A percentile compares a stretch with the other conserved stretches of the same genome.
Conservation (phyloP, 1,284 basidiomycete genomes). For the Pyrrhoderma noxium region DNA sequence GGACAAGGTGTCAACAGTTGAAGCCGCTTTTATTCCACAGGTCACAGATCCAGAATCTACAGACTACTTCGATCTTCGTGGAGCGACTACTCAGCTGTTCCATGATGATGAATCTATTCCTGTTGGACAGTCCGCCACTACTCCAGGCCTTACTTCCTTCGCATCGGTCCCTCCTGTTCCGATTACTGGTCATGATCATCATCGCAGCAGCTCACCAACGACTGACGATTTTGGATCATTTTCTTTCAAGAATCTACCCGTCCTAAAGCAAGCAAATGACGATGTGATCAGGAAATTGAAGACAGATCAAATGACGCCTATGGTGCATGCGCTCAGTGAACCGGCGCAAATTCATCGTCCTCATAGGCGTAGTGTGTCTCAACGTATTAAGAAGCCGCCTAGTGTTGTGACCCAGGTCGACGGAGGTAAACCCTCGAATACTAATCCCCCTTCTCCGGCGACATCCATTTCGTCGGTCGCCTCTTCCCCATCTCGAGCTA, state of each 20-base stretch:
- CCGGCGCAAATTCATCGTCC: constrained; percentile 41
- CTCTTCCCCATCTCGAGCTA: constrained; percentile 80
- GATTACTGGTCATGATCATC: constrained; percentile 40
- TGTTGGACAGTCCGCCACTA: constrained; percentile 42
- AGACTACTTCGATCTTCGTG: constrained; percentile 97
- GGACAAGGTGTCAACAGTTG: constrained; percentile 81
- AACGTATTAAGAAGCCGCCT: constrained; percentile 70
- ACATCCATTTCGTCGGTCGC: constrained; percentile 91
- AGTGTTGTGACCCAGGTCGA: constrained; percentile 67
- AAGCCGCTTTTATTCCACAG: constrained; percentile 95
- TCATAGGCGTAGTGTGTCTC: constrained; percentile 67
- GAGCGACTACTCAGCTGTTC: constrained; percentile 84
- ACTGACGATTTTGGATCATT: constrained; percentile 96
- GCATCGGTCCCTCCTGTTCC: constrained; percentile 36
- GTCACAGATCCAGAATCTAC: constrained; percentile 95
- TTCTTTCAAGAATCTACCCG: constrained; percentile 95
- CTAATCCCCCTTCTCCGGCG: constrained; percentile 80
- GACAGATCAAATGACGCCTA: constrained; percentile 70
- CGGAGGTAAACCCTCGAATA: constrained; percentile 41
- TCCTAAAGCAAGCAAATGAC: constrained; percentile 98
- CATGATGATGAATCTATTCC: constrained; percentile 71
- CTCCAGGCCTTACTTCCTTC: constrained; percentile 36
- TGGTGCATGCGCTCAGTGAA: constrained; percentile 67
- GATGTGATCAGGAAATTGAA: constrained; percentile 94
- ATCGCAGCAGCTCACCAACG: constrained; percentile 36